Percentiles rank a stretch among this genome's conserved stretches.
Evolutionary conservation across 345 rosid genomes (phyloP).

Genomic region (Kernera saxatilis): DNA sequence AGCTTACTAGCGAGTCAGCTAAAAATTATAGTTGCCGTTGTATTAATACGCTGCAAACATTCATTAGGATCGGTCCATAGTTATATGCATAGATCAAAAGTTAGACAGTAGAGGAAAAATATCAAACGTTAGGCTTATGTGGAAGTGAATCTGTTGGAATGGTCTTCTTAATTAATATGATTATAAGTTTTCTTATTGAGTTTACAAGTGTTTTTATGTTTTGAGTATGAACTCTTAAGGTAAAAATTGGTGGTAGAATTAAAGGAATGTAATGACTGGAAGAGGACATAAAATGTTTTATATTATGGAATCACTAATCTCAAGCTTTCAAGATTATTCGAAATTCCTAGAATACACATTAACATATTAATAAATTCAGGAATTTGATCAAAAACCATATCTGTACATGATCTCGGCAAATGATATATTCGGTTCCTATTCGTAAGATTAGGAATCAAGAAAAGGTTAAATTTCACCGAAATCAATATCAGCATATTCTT

Average conservation of each 20-base stretch:
- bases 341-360: constrained; percentile 3
- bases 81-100: too few species aligned
- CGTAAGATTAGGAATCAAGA: constrained; percentile 2
- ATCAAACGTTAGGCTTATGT: background rate
- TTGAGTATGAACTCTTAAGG: background rate
- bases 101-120: too few species aligned
- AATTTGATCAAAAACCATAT: constrained; percentile 20
- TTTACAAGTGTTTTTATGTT: background rate
- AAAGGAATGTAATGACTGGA: background rate
- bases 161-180: too few species aligned
- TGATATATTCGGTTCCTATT: constrained; percentile 13
- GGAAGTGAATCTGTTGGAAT: background rate
- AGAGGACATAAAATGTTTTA: background rate
- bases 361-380: background rate
- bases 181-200: too few species aligned
- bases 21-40: background rate
- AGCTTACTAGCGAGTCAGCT: background rate
- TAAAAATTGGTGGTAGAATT: background rate
- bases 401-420: constrained; percentile 7
- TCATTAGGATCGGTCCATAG: too few species aligned
- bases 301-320: background rate
- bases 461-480: constrained; percentile 9
- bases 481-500: constrained; percentile 10
- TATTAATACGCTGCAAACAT: background rate
- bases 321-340: background rate